Evolutionary conservation across 2,329 filamentous ascomycete species (phyloP).

Genomic region (Chaetomiaceae sp.): DNA sequence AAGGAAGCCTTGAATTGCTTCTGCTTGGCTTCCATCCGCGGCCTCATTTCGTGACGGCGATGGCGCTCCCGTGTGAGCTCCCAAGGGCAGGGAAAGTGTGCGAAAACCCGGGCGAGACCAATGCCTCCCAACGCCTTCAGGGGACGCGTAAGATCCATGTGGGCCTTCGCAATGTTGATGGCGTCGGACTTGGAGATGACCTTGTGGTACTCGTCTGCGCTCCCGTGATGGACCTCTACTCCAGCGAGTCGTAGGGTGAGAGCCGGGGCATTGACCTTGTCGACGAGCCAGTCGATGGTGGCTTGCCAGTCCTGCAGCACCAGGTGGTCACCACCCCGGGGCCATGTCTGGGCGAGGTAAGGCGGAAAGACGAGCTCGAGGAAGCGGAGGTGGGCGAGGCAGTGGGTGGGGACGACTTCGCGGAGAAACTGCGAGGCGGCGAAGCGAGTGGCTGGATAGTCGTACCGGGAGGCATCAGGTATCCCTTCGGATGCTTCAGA

Average conservation of each 20-base stretch:
- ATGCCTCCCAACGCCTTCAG: neutral
- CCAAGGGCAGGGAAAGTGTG: neutral
- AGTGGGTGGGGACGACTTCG: slow-evolving; percentile 2
- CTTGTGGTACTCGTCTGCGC: neutral
- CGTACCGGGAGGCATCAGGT: neutral
- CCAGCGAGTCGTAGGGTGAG: slow-evolving; percentile 7
- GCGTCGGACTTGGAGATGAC: neutral
- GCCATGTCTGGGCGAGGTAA: slow-evolving; percentile 3
- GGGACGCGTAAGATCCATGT: neutral
- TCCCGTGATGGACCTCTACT: neutral
- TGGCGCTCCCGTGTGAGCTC: neutral
- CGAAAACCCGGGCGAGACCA: slow-evolving; percentile 3
- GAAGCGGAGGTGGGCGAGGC: slow-evolving; percentile 4
- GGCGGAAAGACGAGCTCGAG: slow-evolving; percentile 11
- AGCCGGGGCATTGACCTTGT: slow-evolving; percentile 3
- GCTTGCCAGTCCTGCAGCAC: slow-evolving; percentile 6
- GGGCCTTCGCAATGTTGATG: neutral
- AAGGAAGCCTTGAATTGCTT: neutral
- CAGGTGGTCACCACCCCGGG: neutral
- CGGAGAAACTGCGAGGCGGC: slow-evolving; percentile 7
- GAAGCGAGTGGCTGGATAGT: slow-evolving; percentile 1
- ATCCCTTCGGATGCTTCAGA: no score
- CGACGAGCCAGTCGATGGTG: slow-evolving; percentile 4
- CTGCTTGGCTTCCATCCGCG: neutral
- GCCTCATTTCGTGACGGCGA: neutral